A percentile compares a stretch with the other conserved stretches of the same genome.
phyloP scores from a whole-genome alignment of 2,329 filamentous ascomycete genomes.

The Fusarium clavum region DNA sequence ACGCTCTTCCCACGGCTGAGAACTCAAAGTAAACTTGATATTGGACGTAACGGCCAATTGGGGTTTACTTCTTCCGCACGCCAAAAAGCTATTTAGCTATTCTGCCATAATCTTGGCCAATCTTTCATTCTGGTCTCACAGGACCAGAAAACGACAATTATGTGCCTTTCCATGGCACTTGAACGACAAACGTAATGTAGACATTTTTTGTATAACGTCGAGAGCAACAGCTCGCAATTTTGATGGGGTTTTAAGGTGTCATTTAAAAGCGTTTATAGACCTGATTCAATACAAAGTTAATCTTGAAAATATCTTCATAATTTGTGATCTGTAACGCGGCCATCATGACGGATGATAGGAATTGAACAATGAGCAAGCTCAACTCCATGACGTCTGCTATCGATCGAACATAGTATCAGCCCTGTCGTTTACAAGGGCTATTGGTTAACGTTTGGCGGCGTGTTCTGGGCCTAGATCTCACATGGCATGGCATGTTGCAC shows the following conservation, averaged over 20 bases:
- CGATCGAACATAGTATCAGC: slow-evolving; percentile 3
- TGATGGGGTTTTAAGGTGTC: slow-evolving; percentile 23
- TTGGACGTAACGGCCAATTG: background rate
- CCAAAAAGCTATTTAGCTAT: background rate
- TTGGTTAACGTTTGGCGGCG: slow-evolving; percentile 13
- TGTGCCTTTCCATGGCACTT: slow-evolving; percentile 15
- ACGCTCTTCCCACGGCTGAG: slow-evolving; percentile 72
- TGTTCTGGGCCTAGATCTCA: slow-evolving; percentile 16
- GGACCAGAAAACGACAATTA: slow-evolving; percentile 23
- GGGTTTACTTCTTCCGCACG: background rate
- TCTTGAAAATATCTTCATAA: background rate
- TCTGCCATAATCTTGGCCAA: background rate
- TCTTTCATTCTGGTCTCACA: background rate
- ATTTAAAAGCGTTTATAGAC: slow-evolving; percentile 42
- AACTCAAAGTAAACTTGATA: slow-evolving; percentile 30
- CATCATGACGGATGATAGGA: background rate
- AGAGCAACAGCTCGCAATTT: slow-evolving; percentile 25
- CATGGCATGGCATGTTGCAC: slow-evolving; percentile 16
- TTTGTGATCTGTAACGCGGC: background rate
- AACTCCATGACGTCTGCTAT: slow-evolving; percentile 19
- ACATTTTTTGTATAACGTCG: slow-evolving; percentile 36
- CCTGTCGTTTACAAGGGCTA: slow-evolving; percentile 6
- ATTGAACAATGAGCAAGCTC: slow-evolving; percentile 3
- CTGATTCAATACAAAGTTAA: slow-evolving; percentile 26
- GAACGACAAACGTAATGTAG: slow-evolving; percentile 39